These are phyloP conservation scores for Pisolithus tinctorius DNA, from an alignment of 768 basidiomycete genomes.

Conservation along the genomic window DNA sequence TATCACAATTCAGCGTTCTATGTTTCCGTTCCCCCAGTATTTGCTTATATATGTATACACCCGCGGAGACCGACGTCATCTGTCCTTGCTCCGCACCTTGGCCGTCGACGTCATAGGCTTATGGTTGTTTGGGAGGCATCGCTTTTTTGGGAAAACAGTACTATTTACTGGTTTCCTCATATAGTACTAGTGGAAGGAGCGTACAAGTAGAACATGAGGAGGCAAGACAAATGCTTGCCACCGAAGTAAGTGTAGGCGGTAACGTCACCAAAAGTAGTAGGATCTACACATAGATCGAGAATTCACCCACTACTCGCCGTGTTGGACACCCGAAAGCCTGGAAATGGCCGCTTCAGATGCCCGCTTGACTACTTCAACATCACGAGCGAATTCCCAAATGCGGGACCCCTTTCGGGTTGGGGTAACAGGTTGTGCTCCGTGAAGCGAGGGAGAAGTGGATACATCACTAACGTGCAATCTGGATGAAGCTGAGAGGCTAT, in stretches of 20 bases:
- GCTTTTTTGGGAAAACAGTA: no score
- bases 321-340: slow-evolving; percentile 71
- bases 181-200: no score
- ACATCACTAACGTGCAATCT: slow-evolving; percentile 11
- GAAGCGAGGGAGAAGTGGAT: slow-evolving; percentile 10
- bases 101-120: neutral
- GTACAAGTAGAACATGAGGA: neutral
- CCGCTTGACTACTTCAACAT: slow-evolving; percentile 79
- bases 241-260: neutral
- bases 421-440: no score
- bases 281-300: neutral
- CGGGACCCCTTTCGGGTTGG: slow-evolving; percentile 35
- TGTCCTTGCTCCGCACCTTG: neutral
- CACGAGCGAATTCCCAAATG: slow-evolving; percentile 82
- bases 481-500: slow-evolving; percentile 7
- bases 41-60: neutral
- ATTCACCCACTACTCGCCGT: neutral
- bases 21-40: neutral
- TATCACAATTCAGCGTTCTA: no score
- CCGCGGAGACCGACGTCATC: slow-evolving; percentile 2
- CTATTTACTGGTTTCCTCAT: no score
- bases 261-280: neutral
- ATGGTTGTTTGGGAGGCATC: no score
- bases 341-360: slow-evolving; percentile 85
- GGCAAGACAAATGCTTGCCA: neutral